Conservation (phyloP, 768 basidiomycete genomes). For the Phlebiopsis gigantea region DNA sequence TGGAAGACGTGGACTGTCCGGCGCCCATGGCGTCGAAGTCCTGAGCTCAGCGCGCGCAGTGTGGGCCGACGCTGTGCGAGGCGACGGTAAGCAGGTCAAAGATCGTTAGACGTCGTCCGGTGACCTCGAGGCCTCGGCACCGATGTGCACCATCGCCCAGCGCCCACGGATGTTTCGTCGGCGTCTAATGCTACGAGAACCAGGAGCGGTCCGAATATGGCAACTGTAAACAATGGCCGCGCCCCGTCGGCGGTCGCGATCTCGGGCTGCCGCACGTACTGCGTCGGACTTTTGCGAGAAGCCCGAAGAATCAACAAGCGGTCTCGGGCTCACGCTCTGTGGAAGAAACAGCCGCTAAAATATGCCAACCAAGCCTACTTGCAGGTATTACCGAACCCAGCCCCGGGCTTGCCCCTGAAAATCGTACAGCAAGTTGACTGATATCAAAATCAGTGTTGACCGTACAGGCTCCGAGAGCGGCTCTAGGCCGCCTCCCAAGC, state of each 20-base stretch:
- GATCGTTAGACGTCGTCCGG: neutral
- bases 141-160: neutral
- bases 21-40: constrained; percentile 52
- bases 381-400: neutral
- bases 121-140: neutral
- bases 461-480: neutral
- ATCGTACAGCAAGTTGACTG: neutral
- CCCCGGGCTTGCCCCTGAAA: neutral
- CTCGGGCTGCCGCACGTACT: neutral
- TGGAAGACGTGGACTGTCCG: constrained; percentile 55
- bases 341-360: neutral
- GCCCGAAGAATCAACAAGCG: neutral
- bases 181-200: neutral
- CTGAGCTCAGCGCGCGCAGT: neutral
- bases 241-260: neutral
- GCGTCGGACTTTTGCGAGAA: neutral
- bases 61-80: neutral
- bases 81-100: neutral
- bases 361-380: neutral
- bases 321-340: neutral
- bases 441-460: neutral
- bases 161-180: neutral
- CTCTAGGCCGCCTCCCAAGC: neutral
- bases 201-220: neutral
- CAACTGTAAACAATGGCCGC: neutral